These are phyloP conservation scores for Hymenoscyphus repandus DNA, from an alignment of 2,329 filamentous ascomycete species.

Conservation along the genomic window DNA sequence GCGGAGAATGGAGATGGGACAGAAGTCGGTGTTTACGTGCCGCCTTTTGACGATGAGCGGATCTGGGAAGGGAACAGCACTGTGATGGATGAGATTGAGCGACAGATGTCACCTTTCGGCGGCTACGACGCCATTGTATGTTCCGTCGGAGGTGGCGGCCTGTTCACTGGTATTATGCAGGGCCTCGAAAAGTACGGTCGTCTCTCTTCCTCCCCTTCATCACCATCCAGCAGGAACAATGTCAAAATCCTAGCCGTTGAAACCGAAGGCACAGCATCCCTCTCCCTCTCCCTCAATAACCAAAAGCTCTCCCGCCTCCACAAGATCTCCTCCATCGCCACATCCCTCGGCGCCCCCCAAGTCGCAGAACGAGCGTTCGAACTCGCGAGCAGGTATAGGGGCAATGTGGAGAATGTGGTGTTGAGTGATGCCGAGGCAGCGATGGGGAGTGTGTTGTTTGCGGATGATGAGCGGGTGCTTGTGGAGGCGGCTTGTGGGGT, in stretches of 20 bases:
- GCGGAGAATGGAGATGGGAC: conserved; percentile 35
- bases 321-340: conserved; percentile 70
- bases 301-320: conserved; percentile 57
- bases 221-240: not conserved
- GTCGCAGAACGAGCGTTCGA: conserved; percentile 65
- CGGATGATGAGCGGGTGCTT: conserved; percentile 74
- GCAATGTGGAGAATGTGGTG: conserved; percentile 22
- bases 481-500: conserved; percentile 86
- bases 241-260: conserved; percentile 64
- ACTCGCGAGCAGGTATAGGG: conserved; percentile 39
- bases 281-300: conserved; percentile 56
- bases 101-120: conserved; percentile 16
- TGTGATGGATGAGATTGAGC: conserved; percentile 43
- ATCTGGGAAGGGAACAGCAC: conserved; percentile 60
- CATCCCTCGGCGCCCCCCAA: conserved; percentile 62
- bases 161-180: conserved; percentile 70
- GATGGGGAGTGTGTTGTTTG: conserved; percentile 67
- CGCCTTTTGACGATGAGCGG: conserved; percentile 61
- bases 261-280: conserved; percentile 67
- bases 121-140: conserved; percentile 66
- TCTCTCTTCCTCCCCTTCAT: not conserved
- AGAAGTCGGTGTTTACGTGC: conserved; percentile 49
- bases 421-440: conserved; percentile 74
- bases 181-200: conserved; percentile 36
- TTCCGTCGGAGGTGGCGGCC: conserved; percentile 73